Base-by-base conservation (phyloP, 1,284 basidiomycete genomes). In the Taiwanofungus camphoratus region DNA sequence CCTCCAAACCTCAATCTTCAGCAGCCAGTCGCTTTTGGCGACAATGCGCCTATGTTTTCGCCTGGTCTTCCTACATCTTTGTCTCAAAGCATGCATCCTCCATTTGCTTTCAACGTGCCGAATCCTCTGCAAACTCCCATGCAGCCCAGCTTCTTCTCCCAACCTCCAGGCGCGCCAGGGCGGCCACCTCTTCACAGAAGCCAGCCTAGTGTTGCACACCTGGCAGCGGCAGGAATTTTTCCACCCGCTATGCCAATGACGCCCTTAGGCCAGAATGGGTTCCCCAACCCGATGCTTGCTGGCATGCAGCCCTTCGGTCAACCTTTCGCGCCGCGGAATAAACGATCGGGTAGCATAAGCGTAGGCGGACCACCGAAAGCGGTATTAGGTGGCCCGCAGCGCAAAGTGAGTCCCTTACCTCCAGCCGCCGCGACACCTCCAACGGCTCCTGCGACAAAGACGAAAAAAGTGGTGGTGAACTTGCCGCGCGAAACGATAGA, bases 341-440 rank as follows among this genome's bases (percentile, higher is more conserved):
- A 75, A 48, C 62, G 86, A 42, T 76, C 84, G 44, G 73, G 76
- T 22, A 87, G 83, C 54, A 71, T 90, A 46, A 74, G 68, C 52
- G 64, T 69, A 12, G 87, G 87, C 12, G 87, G 87, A 4, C 87
- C 87, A 11, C 87, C 87, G 13, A 90, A 90, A 59, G 87, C 87
- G 2, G 73, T 79, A 2, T 66, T 90, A 5, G 87, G 87, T 13
- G 87, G 87, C 2, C 87, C 84, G 6, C 74, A 77, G 41, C 73
- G 82, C 41, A 89, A 86, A 63, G 70, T 79, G 41, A 83, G 78
- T 58, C 83, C 84, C 13, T 61, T 83, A 45, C 79, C 80, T 2
- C 63, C 70, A 22, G 53, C 59, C 26, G 52, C 51, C 18, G 49
- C 60, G 12, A 46, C 59, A 22, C 32, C 60, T 8, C 39, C 54